phyloP scores from a whole-genome alignment of 257 asterid genomes.

The Striga asiatica region DNA sequence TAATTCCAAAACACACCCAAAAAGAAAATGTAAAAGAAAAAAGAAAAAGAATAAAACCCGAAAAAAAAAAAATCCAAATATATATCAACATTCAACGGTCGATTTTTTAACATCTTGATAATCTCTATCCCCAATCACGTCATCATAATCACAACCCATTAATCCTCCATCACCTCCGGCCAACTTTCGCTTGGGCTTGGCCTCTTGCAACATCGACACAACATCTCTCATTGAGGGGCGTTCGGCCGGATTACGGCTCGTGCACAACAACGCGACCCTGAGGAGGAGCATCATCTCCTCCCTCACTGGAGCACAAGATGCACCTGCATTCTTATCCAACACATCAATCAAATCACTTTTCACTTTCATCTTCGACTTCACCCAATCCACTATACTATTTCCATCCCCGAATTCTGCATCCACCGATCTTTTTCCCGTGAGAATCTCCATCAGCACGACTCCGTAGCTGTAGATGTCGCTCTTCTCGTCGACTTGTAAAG shows the following conservation, averaged over 20 bases:
- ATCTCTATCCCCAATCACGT: conserved; percentile 1
- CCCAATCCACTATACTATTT: conserved; percentile 77
- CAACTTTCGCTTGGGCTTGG: conserved; percentile 59
- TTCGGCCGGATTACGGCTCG: conserved; percentile 70
- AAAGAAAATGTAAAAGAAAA: too few species aligned
- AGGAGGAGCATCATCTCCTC: conserved; percentile 79
- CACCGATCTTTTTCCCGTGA: conserved; percentile 70
- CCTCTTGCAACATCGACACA: conserved; percentile 73
- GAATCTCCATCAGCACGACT: conserved; percentile 67
- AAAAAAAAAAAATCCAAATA: background rate
- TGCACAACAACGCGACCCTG: conserved; percentile 79
- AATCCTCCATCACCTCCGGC: conserved; percentile 18
- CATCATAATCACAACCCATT: conserved; percentile 8
- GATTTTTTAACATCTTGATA: conserved; percentile 31
- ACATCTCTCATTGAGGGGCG: conserved; percentile 96
- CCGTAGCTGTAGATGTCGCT: conserved; percentile 94
- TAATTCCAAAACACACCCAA: background rate
- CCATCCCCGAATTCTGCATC: conserved; percentile 86
- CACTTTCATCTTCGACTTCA: conserved; percentile 43
- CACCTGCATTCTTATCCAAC: conserved; percentile 61
- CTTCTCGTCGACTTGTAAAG: conserved; percentile 89
- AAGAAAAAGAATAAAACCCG: background rate
- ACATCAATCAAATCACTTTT: conserved; percentile 21
- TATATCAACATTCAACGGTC: conserved; percentile 32
- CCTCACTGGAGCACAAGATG: conserved; percentile 52